Percentiles rank a stretch among this genome's conserved stretches.
Conservation (phyloP, 768 basidiomycete species). For the Ramaria sp. region DNA sequence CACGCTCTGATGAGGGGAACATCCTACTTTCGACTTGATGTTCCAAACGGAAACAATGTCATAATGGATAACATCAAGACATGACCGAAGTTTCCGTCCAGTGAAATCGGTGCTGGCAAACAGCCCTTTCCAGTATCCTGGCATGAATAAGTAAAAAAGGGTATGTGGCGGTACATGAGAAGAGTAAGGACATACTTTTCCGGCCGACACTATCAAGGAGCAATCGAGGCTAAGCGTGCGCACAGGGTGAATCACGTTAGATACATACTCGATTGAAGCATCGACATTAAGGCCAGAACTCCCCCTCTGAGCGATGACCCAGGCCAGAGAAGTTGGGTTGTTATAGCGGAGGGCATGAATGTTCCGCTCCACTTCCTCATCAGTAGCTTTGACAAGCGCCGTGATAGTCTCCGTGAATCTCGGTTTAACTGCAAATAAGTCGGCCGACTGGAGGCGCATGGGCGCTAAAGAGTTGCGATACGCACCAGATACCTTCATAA, state of each 20-base stretch:
- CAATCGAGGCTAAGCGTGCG: not conserved
- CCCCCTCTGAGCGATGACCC: conserved; percentile 12
- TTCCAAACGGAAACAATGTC: conserved; percentile 20
- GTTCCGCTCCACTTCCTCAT: not conserved
- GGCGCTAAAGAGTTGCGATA: not conserved
- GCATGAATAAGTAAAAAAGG: not conserved
- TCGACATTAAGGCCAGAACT: conserved; percentile 11
- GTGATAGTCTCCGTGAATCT: not conserved
- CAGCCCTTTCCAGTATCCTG: conserved; percentile 14
- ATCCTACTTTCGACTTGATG: conserved; percentile 9
- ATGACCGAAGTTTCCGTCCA: conserved; percentile 10
- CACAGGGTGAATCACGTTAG: not conserved
- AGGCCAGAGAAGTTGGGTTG: conserved; percentile 4
- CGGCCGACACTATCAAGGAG: not conserved
- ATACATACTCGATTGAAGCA: conserved; percentile 12
- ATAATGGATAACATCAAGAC: no score
- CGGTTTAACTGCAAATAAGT: not conserved
- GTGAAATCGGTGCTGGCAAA: conserved; percentile 15
- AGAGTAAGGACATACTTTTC: conserved; percentile 6
- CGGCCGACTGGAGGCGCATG: not conserved
- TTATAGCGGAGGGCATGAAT: not conserved
- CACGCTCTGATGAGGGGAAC: not conserved
- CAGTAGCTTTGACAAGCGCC: not conserved
- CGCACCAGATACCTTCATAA: not conserved
- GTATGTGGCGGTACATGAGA: no score